A percentile compares a stretch with the other conserved stretches of the same genome.
Conservation (phyloP, 768 basidiomycete species). For the Amylocystis lapponica region DNA sequence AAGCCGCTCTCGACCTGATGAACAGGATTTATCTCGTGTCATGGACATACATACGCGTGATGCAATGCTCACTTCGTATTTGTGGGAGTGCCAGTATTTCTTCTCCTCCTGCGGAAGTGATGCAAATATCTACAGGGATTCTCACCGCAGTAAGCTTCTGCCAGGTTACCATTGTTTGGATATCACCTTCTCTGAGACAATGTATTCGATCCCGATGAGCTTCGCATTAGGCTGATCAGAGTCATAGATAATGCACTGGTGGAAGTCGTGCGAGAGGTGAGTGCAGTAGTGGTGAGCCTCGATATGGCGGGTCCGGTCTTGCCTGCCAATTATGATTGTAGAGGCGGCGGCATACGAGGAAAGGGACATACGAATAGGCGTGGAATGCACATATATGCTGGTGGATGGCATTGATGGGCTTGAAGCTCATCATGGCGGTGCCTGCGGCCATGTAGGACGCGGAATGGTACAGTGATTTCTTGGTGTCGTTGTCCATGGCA, state of each 20-base stretch:
- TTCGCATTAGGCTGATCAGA: slow-evolving; percentile 38
- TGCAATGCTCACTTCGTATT: slow-evolving; percentile 34
- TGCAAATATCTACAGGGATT: slow-evolving; percentile 31
- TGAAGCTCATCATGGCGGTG: slow-evolving; percentile 25
- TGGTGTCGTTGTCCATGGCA: slow-evolving; percentile 26
- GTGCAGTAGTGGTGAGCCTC: slow-evolving; percentile 42
- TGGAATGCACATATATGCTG: slow-evolving; percentile 31
- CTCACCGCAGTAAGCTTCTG: no score
- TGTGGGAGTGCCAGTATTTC: slow-evolving; percentile 50
- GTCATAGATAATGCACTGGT: slow-evolving; percentile 42
- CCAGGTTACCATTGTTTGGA: no score
- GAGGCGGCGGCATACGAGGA: no score
- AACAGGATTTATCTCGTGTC: no score
- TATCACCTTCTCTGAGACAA: slow-evolving; percentile 35
- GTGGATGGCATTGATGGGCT: slow-evolving; percentile 31
- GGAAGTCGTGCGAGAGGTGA: slow-evolving; percentile 32
- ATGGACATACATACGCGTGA: no score
- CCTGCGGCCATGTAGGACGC: slow-evolving; percentile 22
- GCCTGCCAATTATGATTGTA: no score
- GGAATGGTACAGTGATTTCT: slow-evolving; percentile 22
- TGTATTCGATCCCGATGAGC: slow-evolving; percentile 50
- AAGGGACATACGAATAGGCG: slow-evolving; percentile 22
- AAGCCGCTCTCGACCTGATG: slow-evolving; percentile 28
- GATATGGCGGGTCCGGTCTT: slow-evolving; percentile 29
- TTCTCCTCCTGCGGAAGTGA: slow-evolving; percentile 40